Conservation (phyloP, 2,329 filamentous ascomycete species). For the Fusarium hostae region DNA sequence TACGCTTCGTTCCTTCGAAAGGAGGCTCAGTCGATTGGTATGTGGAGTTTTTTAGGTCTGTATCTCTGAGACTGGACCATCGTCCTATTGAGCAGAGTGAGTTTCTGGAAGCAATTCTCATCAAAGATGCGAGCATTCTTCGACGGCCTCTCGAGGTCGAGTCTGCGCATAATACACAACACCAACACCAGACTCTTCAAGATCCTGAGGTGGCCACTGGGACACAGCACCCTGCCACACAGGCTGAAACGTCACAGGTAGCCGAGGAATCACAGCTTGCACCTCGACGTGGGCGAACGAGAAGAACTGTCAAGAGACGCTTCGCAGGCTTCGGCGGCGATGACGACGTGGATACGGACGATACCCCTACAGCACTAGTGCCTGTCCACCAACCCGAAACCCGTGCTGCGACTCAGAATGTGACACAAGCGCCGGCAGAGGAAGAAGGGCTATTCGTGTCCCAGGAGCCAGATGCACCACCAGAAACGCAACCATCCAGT, state of each 20-base stretch:
- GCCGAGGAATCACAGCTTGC: slow-evolving; percentile 39
- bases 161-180: slow-evolving; percentile 40
- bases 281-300: slow-evolving; percentile 41
- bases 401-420: neutral
- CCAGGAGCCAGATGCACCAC: slow-evolving; percentile 53
- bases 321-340: slow-evolving; percentile 78
- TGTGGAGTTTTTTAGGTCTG: slow-evolving; percentile 71
- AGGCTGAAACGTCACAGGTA: slow-evolving; percentile 24
- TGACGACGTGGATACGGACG: slow-evolving; percentile 53
- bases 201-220: slow-evolving; percentile 7
- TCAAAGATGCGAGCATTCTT: slow-evolving; percentile 78
- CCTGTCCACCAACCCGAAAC: neutral
- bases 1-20: slow-evolving; percentile 74
- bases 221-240: slow-evolving; percentile 10
- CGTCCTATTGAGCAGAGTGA: slow-evolving; percentile 89
- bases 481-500: slow-evolving; percentile 37
- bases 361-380: slow-evolving; percentile 20
- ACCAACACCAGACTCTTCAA: slow-evolving; percentile 7
- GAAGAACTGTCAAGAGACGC: slow-evolving; percentile 60
- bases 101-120: slow-evolving; percentile 89
- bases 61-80: slow-evolving; percentile 80
- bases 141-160: slow-evolving; percentile 72
- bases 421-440: slow-evolving; percentile 11
- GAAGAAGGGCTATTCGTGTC: slow-evolving; percentile 67
- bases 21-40: slow-evolving; percentile 72